These are phyloP conservation scores for Fusarium domesticum DNA, from an alignment of 2,329 filamentous ascomycete species.

Conservation along the genomic window DNA sequence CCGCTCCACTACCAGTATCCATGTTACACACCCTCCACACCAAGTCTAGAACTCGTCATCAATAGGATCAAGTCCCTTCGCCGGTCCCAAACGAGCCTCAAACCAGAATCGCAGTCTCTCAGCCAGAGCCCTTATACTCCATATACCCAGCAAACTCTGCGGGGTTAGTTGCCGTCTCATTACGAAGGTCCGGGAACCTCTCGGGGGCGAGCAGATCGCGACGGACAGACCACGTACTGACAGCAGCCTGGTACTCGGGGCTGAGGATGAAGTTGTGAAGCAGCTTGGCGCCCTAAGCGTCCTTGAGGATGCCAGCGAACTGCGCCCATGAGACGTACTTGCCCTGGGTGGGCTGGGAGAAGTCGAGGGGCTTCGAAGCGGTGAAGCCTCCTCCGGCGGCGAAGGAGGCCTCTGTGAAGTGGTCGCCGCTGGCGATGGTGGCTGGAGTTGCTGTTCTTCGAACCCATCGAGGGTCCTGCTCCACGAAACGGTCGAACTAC, in stretches of 20 bases:
- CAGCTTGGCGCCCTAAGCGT: slow-evolving; percentile 50
- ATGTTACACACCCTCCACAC: no score
- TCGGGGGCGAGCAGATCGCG: no score
- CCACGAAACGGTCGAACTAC: slow-evolving; percentile 46
- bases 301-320: slow-evolving; percentile 41
- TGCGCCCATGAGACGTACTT: slow-evolving; percentile 47
- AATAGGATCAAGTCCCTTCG: no score
- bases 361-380: slow-evolving; percentile 16
- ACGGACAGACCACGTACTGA: no score
- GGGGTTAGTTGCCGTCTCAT: no score
- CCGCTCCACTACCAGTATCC: no score
- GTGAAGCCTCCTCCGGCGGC: slow-evolving; percentile 22
- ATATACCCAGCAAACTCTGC: no score
- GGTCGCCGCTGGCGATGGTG: slow-evolving; percentile 31
- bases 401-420: slow-evolving; percentile 32
- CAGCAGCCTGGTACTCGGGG: slow-evolving; percentile 40
- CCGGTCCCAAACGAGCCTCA: no score
- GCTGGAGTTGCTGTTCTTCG: slow-evolving; percentile 45
- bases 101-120: no score
- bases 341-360: slow-evolving; percentile 34
- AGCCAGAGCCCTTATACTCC: no score
- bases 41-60: no score
- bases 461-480: slow-evolving; percentile 51
- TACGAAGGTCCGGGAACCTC: no score
- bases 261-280: slow-evolving; percentile 46